Evolutionary conservation across 495 filamentous ascomycete genomes (phyloP).

Genomic region (Usnea hakonensis): DNA sequence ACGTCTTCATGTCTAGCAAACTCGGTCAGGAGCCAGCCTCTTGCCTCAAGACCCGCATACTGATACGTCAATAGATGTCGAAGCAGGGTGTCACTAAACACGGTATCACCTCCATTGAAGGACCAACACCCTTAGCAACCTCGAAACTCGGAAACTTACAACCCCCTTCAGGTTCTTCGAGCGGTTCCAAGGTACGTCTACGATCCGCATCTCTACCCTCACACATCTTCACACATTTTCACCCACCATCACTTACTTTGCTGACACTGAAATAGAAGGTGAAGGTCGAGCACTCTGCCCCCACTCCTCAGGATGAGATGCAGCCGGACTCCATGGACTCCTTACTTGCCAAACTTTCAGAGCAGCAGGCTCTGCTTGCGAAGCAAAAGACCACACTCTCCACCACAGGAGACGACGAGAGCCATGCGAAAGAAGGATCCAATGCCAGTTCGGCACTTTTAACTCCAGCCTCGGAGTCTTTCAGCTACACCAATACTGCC

Average conservation of each 20-base stretch:
- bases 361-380: constrained; percentile 53
- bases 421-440: constrained; percentile 38
- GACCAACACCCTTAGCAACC: constrained; percentile 32
- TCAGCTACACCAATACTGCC: constrained; percentile 16
- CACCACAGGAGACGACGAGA: constrained; percentile 30
- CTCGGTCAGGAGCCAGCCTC: constrained; percentile 11
- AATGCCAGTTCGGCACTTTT: constrained; percentile 48
- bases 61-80: constrained; percentile 1
- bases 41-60: neutral
- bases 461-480: constrained; percentile 48
- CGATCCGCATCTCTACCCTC: neutral
- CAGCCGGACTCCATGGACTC: constrained; percentile 42
- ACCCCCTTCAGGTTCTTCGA: constrained; percentile 10
- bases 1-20: constrained; percentile 14
- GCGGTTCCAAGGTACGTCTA: constrained; percentile 26
- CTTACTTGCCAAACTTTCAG: constrained; percentile 57
- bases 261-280: constrained; percentile 36
- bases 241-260: neutral
- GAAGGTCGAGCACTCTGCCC: constrained; percentile 39
- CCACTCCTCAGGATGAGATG: constrained; percentile 31
- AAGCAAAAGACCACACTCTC: constrained; percentile 47
- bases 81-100: constrained; percentile 24
- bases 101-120: constrained; percentile 25
- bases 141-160: constrained; percentile 38
- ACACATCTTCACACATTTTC: neutral